A percentile compares a stretch with the other conserved stretches of the same genome.
Conservation (phyloP, 140 eudicot genomes). For the Cichorium intybus region DNA sequence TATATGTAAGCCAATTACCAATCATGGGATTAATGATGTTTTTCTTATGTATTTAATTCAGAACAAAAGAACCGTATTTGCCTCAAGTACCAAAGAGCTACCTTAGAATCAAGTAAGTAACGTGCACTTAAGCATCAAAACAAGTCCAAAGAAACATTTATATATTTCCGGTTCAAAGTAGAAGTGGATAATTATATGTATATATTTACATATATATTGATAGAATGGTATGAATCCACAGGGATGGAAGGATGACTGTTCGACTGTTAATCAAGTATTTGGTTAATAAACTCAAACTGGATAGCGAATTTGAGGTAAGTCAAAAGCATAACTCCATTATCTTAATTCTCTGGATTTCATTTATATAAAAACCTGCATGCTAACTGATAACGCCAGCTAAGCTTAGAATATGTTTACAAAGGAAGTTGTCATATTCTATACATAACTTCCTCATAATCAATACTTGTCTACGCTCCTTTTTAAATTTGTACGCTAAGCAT, state of each 20-base stretch:
- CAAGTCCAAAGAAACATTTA: background rate
- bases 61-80: constrained; percentile 72
- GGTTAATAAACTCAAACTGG: constrained; percentile 77
- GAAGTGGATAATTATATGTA: too few relatives aligned
- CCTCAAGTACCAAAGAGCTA: constrained; percentile 87
- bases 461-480: background rate
- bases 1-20: background rate
- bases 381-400: background rate
- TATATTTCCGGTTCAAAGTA: background rate
- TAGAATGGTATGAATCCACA: constrained; percentile 4
- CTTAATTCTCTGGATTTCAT: background rate
- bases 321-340: background rate
- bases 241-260: constrained; percentile 83
- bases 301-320: constrained; percentile 80
- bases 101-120: constrained; percentile 72
- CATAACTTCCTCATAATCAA: background rate
- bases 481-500: constrained; percentile 7
- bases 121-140: background rate
- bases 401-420: background rate
- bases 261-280: constrained; percentile 72
- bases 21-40: background rate
- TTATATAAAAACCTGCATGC: constrained; percentile 2
- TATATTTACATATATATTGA: too few relatives aligned
- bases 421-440: background rate
- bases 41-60: constrained; percentile 29